Evolutionary conservation across 2,329 filamentous ascomycete genomes (phyloP), one percentile per base, ranked within the genome.

Genomic region (Trichoderma atroviride): DNA sequence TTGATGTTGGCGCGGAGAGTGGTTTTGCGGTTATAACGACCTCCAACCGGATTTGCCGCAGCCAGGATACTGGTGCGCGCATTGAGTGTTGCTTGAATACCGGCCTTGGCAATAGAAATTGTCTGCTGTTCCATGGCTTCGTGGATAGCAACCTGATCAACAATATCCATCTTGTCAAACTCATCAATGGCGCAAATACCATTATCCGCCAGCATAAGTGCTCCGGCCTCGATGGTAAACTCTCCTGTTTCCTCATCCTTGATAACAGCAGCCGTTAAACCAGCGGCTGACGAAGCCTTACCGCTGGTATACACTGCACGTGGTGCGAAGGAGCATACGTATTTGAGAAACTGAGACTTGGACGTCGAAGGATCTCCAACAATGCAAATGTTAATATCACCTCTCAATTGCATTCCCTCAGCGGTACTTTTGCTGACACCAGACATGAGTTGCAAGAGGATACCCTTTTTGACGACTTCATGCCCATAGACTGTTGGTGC

Each of bases 91-190:
- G 96, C 96, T 79, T 99, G 96, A 70, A 99, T 99, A 76, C 96
- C 96, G 5, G 96, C 96, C 82, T 99, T 99, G 70, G 96, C 95
- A 76, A 99, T 99, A 10, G 94, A 97, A 73, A 99, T 99, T 5
- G 96, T 99, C 82, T 99, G 96, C 84, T 99, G 96, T 87, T 99
- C 96, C 96, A 99, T 99, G 70, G 96, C 96, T 88, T 99, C 96
- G 87, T 99, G 96, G 76, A 99, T 99, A 73, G 96, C 96, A 68
- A 99, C 96, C 82, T 99, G 96, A 79, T 99, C 96, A 64, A 84
- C 89, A 71, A 99, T 92, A 76, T 99, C 96, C 96, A 99, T 99
- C 84, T 99, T 99, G 88, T 99, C 96, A 75, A 99, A 99, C 79
- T 99, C 96, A 78, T 99, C 96, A 78, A 99, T 99, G 70, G 94